A percentile compares a stretch with the other conserved stretches of the same genome.
Conservation (phyloP, 2,329 filamentous ascomycete species). For the Alternaria tenuissima region DNA sequence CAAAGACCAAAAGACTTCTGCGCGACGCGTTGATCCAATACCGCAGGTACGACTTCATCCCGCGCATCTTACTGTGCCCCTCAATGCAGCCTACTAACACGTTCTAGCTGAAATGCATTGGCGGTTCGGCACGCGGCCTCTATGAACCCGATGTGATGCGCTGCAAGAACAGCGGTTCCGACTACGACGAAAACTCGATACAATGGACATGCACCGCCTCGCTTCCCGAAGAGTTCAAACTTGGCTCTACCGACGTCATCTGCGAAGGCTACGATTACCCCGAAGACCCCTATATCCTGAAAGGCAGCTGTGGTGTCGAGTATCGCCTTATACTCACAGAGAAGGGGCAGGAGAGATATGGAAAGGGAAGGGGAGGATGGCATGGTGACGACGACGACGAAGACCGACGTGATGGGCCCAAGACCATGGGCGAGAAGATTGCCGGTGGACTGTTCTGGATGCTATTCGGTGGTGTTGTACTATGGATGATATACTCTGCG, state of each 20-base stretch:
- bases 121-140: slow-evolving; percentile 66
- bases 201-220: slow-evolving; percentile 88
- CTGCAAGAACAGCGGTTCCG: slow-evolving; percentile 84
- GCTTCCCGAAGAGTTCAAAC: slow-evolving; percentile 70
- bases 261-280: slow-evolving; percentile 85
- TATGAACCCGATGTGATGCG: slow-evolving; percentile 84
- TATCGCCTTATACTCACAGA: slow-evolving; percentile 83
- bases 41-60: slow-evolving; percentile 58
- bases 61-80: neutral
- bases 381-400: slow-evolving; percentile 46
- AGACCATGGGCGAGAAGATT: slow-evolving; percentile 39
- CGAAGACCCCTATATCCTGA: slow-evolving; percentile 86
- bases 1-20: slow-evolving; percentile 70
- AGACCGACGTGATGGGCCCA: slow-evolving; percentile 52
- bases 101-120: slow-evolving; percentile 74
- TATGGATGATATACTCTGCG: slow-evolving; percentile 69
- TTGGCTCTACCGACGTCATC: slow-evolving; percentile 86
- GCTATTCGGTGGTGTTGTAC: slow-evolving; percentile 67
- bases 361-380: slow-evolving; percentile 58
- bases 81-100: slow-evolving; percentile 18
- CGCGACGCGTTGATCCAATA: slow-evolving; percentile 77
- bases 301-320: slow-evolving; percentile 91
- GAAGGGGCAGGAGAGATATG: slow-evolving; percentile 75
- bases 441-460: slow-evolving; percentile 64
- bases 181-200: slow-evolving; percentile 83